Evolutionary conservation across 208 protist genomes (phyloP).

Genomic region (Balamuthia mandrillaris): DNA sequence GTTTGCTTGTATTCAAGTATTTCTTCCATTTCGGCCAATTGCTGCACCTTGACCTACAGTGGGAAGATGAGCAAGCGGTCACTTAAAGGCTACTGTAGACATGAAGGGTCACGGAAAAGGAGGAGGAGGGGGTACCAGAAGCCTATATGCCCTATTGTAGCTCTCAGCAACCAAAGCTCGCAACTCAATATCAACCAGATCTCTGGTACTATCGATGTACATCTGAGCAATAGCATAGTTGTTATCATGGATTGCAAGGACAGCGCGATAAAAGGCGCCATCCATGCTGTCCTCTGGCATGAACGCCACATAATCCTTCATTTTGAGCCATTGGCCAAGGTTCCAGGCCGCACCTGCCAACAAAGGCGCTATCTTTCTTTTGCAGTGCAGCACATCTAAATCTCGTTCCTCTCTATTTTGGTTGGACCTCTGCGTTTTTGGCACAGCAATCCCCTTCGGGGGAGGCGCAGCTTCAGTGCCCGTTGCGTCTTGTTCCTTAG

Average conservation of each 20-base stretch:
- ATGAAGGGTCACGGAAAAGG: no score
- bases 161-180: conserved; percentile 90
- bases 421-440: no score
- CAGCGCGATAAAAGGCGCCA: conserved; percentile 83
- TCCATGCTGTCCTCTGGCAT: conserved; percentile 85
- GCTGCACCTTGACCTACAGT: conserved; percentile 93
- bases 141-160: conserved; percentile 95
- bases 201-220: conserved; percentile 81
- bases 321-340: conserved; percentile 67
- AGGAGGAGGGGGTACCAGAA: conserved; percentile 76
- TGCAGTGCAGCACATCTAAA: no score
- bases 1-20: conserved; percentile 37
- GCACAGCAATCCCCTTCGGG: no score
- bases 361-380: conserved; percentile 82
- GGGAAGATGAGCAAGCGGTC: no score
- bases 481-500: no score
- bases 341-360: conserved; percentile 92
- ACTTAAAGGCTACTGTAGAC: no score
- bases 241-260: conserved; percentile 65
- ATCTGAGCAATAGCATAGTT: conserved; percentile 58
- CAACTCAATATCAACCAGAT: conserved; percentile 88
- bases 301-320: conserved; percentile 67
- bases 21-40: conserved; percentile 95
- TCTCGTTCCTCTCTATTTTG: no score
- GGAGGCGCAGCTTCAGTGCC: no score